phyloP scores from a whole-genome alignment of 345 rosid genomes.

The Corchorus olitorius region DNA sequence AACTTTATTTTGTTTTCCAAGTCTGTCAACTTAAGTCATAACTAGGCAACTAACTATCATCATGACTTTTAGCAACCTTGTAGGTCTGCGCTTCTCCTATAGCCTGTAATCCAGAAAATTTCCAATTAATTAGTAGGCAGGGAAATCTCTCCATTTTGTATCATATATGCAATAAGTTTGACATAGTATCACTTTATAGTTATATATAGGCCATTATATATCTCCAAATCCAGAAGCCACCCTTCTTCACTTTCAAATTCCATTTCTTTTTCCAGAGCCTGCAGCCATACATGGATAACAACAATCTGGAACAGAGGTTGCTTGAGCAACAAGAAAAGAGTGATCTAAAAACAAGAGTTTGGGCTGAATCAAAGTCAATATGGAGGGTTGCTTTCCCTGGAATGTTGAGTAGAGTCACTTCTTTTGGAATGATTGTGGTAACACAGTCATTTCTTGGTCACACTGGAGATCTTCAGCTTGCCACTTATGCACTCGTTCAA shows the following conservation, averaged over 20 bases:
- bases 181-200: no score
- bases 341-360: constrained; percentile 24
- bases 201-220: no score
- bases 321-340: constrained; percentile 9
- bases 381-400: constrained; percentile 49
- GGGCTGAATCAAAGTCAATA: constrained; percentile 33
- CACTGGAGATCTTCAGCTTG: constrained; percentile 28
- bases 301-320: constrained; percentile 33
- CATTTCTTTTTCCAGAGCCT: background rate
- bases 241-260: background rate
- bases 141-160: no score
- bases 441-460: constrained; percentile 44
- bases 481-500: constrained; percentile 33
- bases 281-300: constrained; percentile 1
- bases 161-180: no score
- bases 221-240: no score
- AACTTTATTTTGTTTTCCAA: no score
- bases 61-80: no score
- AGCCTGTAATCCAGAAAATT: no score
- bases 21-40: no score
- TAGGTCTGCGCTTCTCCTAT: no score
- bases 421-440: constrained; percentile 36
- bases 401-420: constrained; percentile 30
- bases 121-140: no score
- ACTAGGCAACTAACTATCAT: no score